phyloP scores from a whole-genome alignment of 306 rosid species.

The Sicyos baderoa region DNA sequence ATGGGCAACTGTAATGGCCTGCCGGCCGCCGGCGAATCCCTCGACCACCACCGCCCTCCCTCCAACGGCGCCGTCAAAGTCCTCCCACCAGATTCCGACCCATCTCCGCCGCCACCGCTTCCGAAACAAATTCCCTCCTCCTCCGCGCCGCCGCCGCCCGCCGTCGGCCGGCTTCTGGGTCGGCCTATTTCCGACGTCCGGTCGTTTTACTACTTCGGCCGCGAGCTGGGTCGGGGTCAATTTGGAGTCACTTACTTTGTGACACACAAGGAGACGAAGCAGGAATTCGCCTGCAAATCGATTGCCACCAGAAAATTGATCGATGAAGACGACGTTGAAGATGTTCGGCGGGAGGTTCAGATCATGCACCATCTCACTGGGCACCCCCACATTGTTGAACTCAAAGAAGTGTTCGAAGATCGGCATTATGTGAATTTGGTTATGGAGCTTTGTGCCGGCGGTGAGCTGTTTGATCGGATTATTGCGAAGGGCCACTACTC shows the following conservation, averaged over 20 bases:
- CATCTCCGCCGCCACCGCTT: constrained; percentile 23
- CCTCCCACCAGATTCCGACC: constrained; percentile 48
- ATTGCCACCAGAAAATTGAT: constrained; percentile 76
- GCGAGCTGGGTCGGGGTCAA: constrained; percentile 97
- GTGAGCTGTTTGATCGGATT: constrained; percentile 88
- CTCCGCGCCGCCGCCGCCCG: neutral
- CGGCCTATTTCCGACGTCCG: constrained; percentile 79
- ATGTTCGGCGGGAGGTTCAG: constrained; percentile 82
- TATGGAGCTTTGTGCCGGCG: constrained; percentile 97
- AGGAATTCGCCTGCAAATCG: constrained; percentile 82
- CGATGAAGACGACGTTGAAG: constrained; percentile 68
- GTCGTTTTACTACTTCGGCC: constrained; percentile 57
- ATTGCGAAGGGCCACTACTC: constrained; percentile 81
- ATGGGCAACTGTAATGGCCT: constrained; percentile 54
- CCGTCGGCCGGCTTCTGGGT: constrained; percentile 65
- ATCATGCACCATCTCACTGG: constrained; percentile 99
- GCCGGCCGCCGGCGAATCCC: constrained; percentile 13
- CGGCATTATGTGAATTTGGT: constrained; percentile 84
- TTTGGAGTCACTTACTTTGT: constrained; percentile 83
- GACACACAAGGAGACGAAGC: constrained; percentile 56
- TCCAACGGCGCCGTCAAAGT: constrained; percentile 27
- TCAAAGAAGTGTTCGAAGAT: constrained; percentile 81
- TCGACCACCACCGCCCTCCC: constrained; percentile 12
- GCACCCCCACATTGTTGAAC: constrained; percentile 83
- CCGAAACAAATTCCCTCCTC: constrained; percentile 12